Conservation (phyloP, 163 green algal species). For the Volvox carteri region DNA sequence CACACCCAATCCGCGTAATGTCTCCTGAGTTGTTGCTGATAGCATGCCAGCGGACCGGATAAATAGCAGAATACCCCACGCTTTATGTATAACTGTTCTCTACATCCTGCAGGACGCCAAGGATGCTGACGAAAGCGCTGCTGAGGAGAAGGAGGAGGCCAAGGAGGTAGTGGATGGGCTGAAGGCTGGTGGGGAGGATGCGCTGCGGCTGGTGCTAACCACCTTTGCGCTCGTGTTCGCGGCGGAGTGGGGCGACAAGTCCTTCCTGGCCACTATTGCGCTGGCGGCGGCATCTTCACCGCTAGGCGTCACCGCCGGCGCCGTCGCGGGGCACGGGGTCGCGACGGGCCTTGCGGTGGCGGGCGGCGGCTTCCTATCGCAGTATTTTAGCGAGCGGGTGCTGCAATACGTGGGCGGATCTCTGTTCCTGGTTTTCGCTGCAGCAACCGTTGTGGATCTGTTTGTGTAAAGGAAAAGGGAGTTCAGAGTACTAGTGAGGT, state of each 20-base stretch:
- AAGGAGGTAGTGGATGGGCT: slow-evolving; percentile 79
- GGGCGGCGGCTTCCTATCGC: slow-evolving; percentile 75
- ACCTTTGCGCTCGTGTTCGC: slow-evolving; percentile 98
- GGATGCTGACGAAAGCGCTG: slow-evolving; percentile 74
- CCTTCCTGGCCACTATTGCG: slow-evolving; percentile 97
- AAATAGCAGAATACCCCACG: too few species aligned
- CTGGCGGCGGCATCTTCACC: slow-evolving; percentile 85
- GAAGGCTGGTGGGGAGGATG: slow-evolving; percentile 33
- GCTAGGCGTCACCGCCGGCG: slow-evolving; percentile 74
- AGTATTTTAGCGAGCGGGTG: slow-evolving; percentile 84
- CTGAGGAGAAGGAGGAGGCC: slow-evolving; percentile 91
- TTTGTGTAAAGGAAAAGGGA: slow-evolving; percentile 1
- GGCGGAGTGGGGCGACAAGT: slow-evolving; percentile 99
- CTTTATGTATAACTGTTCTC: too few species aligned
- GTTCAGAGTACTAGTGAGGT: too few species aligned
- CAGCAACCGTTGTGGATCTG: slow-evolving; percentile 86
- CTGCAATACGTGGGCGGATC: slow-evolving; percentile 91
- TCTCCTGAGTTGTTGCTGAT: too few species aligned
- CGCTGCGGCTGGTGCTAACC: slow-evolving; percentile 73
- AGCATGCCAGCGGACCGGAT: too few species aligned
- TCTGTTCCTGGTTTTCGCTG: slow-evolving; percentile 95
- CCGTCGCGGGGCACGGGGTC: slow-evolving; percentile 87
- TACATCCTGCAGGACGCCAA: slow-evolving; percentile 74
- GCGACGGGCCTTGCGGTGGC: slow-evolving; percentile 88
- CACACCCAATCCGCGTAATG: too few species aligned